Percentiles rank a stretch among this genome's conserved stretches.
phyloP scores from a whole-genome alignment of 352 stramenopile species.

The Phytopythium kandeliae region DNA sequence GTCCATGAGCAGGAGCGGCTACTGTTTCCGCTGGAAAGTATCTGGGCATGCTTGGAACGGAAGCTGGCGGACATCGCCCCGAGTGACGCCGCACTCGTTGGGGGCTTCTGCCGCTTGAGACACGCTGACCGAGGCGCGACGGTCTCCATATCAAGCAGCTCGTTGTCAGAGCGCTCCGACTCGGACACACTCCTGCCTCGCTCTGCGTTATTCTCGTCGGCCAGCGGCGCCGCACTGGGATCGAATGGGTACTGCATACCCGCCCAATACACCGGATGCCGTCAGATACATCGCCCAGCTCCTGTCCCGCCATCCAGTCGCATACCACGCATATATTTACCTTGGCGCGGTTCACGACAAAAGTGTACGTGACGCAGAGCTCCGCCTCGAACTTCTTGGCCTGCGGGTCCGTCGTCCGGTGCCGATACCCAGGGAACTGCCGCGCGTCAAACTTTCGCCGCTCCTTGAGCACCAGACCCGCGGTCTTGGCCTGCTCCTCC shows the following conservation, averaged over 20 bases:
- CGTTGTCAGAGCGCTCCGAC: not conserved
- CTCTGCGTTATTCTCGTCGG: not conserved
- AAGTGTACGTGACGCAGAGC: constrained; percentile 81
- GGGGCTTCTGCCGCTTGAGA: not conserved
- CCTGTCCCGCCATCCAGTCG: not conserved
- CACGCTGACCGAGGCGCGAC: not conserved
- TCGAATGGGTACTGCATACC: constrained; percentile 26
- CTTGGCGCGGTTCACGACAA: constrained; percentile 78
- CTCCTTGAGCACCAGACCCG: constrained; percentile 75
- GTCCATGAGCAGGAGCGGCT: not conserved
- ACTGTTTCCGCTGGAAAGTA: not conserved
- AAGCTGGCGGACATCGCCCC: no score
- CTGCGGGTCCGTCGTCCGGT: constrained; percentile 82
- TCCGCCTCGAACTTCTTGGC: constrained; percentile 83
- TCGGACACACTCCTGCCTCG: not conserved
- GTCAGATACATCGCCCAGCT: not conserved
- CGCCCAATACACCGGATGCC: not conserved
- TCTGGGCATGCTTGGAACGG: not conserved
- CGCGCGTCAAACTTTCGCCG: constrained; percentile 64
- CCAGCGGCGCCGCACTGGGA: constrained; percentile 11
- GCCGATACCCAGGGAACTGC: constrained; percentile 79
- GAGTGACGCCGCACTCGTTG: not conserved
- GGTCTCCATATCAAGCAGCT: not conserved
- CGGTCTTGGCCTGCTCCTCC: constrained; percentile 70
- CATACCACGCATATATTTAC: constrained; percentile 16